A percentile compares a stretch with the other conserved stretches of the same genome.
phyloP scores from a whole-genome alignment of 805 yeast species.

The Yamadazyma tumulicola region DNA sequence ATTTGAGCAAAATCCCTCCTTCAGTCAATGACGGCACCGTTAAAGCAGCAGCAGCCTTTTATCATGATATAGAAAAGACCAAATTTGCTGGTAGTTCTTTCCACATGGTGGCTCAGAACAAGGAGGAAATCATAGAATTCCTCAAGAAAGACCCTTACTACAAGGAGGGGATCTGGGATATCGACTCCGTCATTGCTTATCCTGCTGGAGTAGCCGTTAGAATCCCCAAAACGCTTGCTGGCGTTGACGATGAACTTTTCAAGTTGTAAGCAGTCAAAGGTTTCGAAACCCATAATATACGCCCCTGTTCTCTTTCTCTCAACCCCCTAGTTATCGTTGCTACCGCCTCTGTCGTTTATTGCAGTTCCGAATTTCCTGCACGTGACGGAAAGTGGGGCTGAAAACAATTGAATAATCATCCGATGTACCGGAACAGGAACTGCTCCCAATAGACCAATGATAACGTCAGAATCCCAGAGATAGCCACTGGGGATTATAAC shows the following conservation, averaged over 20 bases:
- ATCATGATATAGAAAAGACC: conserved; percentile 38
- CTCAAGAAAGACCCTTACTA: conserved; percentile 63
- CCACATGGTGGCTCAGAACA: conserved; percentile 60
- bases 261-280: conserved; percentile 11
- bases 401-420: no score
- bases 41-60: conserved; percentile 43
- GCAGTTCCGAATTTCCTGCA: no score
- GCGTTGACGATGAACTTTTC: conserved; percentile 19
- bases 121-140: conserved; percentile 61
- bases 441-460: no score
- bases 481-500: no score
- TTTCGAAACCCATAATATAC: no score
- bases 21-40: conserved; percentile 35
- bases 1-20: conserved; percentile 30
- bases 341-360: no score
- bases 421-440: no score
- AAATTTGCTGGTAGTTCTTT: conserved; percentile 67
- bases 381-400: no score
- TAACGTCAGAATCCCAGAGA: no score
- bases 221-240: conserved; percentile 32
- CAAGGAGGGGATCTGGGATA: conserved; percentile 72
- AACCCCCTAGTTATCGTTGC: no score
- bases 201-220: conserved; percentile 44
- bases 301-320: no score
- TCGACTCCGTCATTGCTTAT: conserved; percentile 55